Base-by-base conservation (phyloP, 495 filamentous ascomycete genomes). In the Trichoderma erinaceum region DNA sequence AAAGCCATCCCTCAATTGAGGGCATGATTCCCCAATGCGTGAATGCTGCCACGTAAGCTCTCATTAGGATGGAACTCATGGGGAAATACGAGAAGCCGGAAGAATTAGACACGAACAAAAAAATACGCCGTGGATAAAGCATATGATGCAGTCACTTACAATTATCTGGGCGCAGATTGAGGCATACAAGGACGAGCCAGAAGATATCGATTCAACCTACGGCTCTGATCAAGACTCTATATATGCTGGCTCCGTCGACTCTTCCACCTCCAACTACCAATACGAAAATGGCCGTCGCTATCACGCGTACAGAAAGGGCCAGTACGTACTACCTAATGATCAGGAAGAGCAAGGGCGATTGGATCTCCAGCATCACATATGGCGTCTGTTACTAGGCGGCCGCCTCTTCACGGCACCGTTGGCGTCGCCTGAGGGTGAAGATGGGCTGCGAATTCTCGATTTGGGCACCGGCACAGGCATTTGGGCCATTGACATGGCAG, bases 391-490 rank as follows among this genome's bases (percentile, higher is more conserved):
- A 0, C 73, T 85, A 0, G 77, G 80, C 61, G 84, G 81, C 29
- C 80, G 78, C 50, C 71, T 87, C 1, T 71, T 75, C 66, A 72
- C 77, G 8, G 81, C 85, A 2, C 84, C 84, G 41, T 41, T 66
- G 18, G 8, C 41, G 46, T n/a, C 52, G 21, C 68, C 88, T 0
- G 64, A 70, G 41, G 70, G 83, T 21, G 41, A 27, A 3, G 41
- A 48, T 3, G 64, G 25, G 41, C 73, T 77, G 25, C 78, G 86
- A 43, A 87, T 94, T 63, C 77, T 95, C 35, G 91, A 95, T 73
- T 76, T 94, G 64, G 91, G 91, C 29, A 90, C 87, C 69, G 91
- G 91, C n/a, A 95, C 91, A 1, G 91, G 91, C 12, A 91, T 93
- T 66, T 94, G 91, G 91, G 84, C 87, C 61, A 92, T 93, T 73